Evolutionary conservation across 2,329 filamentous ascomycete genomes (phyloP), one percentile per base, ranked within the genome.

Genomic region (Chrysoporthe austroafricana): DNA sequence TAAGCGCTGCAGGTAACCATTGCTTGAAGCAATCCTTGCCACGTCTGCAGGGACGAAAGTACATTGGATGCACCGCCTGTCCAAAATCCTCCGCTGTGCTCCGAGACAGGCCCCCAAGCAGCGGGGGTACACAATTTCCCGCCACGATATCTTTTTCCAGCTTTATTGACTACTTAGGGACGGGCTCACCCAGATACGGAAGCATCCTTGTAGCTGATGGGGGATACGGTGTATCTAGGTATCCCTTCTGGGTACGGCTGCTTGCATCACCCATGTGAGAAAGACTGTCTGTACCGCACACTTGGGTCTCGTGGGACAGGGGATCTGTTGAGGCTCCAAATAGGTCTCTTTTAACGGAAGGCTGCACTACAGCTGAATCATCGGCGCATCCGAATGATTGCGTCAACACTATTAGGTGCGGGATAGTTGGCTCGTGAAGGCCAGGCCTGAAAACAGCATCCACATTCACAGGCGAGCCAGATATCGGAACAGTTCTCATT

Each of bases 1-100:
- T 54, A 54, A 54, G 50, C 50, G 32, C 21, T 54, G 50, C 26
- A 32, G 21, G 11, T 3, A 26, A 32, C 0, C 39, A 26, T 48
- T 9, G 43, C 43, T 34, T 14, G 32, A 48, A 48, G 13, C 11
- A 32, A 61, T 32, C 58, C 58, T 46, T 46, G 58, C 44, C 60
- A 48, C 60, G 21, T 16, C 34, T 50, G 39, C 60, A 50, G 44
- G 26, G 18, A 57, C 3, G 13, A 57, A 13, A 39, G 16, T 18
- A 13, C 32, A 18, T 61, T 21, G 58, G 58, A 18, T 61, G 26
- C 26, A 48, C 39, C 21, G 39, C 43, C 21, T 13, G 26, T 32
- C 58, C 43, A 61, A 16, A 50, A 62, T 50, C 16, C 42, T 62
- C 60, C 60, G 60, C 60, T 62, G 60, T 14, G n/a, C 14, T 48